These are phyloP conservation scores for Echeveria elegans DNA, from an alignment of 164 flowering plant genomes.

Conservation along the genomic window DNA sequence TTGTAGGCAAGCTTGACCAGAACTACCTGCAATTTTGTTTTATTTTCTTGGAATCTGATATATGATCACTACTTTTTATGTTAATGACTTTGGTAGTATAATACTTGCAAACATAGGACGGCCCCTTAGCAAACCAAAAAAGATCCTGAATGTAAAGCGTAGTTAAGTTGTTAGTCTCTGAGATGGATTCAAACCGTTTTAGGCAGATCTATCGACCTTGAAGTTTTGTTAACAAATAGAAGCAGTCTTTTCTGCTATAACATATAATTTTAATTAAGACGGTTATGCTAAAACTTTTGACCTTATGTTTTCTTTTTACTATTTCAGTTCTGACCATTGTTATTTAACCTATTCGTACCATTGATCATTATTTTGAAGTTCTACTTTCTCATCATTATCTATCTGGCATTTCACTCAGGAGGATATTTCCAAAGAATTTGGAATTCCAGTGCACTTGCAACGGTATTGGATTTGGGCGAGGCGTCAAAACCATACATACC, in stretches of 20 bases:
- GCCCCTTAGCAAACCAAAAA: background rate
- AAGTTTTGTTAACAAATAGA: no score
- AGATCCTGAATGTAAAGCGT: background rate
- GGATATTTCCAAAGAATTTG: slow-evolving; percentile 86
- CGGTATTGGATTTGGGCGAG: slow-evolving; percentile 96
- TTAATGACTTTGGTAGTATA: background rate
- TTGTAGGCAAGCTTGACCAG: background rate
- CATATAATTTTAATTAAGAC: no score
- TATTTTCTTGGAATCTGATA: background rate
- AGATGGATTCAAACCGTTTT: no score
- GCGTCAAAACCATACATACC: slow-evolving; percentile 88
- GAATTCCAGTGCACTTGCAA: slow-evolving; percentile 75
- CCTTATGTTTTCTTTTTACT: background rate
- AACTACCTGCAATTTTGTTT: background rate
- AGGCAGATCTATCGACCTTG: no score
- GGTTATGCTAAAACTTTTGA: background rate
- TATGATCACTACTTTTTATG: background rate
- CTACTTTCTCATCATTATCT: background rate
- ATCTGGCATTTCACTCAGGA: slow-evolving; percentile 35
- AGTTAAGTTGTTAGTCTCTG: no score
- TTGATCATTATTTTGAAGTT: background rate
- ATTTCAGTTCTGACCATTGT: background rate
- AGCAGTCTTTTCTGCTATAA: background rate
- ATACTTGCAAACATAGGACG: background rate
- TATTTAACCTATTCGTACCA: background rate